phyloP scores from a whole-genome alignment of 768 basidiomycete species.

The Mrakia gelida region DNA sequence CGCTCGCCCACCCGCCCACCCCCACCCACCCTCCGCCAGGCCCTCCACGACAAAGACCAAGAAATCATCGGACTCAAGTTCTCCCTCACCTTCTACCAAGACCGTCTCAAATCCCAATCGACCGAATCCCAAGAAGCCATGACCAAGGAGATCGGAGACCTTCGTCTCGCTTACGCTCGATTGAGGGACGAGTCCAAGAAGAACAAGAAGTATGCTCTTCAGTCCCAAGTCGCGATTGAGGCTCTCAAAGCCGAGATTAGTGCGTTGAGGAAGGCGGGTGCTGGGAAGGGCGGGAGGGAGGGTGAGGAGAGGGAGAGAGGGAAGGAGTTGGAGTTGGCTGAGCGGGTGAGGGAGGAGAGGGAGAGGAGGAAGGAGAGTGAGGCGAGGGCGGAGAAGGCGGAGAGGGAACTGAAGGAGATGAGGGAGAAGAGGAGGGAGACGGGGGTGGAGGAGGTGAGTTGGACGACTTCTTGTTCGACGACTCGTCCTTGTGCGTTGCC shows the following conservation, averaged over 20 bases:
- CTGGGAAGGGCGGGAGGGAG: slow-evolving; percentile 11
- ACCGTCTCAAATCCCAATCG: slow-evolving; percentile 79
- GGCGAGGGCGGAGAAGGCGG: slow-evolving; percentile 34
- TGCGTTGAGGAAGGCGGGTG: neutral
- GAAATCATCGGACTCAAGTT: slow-evolving; percentile 97
- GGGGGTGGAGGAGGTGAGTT: neutral
- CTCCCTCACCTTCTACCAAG: slow-evolving; percentile 90
- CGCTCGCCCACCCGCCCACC: too few species aligned
- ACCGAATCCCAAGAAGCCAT: slow-evolving; percentile 90
- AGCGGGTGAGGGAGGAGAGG: slow-evolving; percentile 58
- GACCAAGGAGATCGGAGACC: slow-evolving; percentile 84
- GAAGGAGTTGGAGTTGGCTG: slow-evolving; percentile 54
- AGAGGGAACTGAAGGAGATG: slow-evolving; percentile 61
- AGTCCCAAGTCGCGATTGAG: slow-evolving; percentile 48
- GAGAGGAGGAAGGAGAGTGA: slow-evolving; percentile 53
- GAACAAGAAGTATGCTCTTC: slow-evolving; percentile 78
- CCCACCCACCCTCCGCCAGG: slow-evolving; percentile 51
- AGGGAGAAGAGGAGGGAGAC: slow-evolving; percentile 67
- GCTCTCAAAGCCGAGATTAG: slow-evolving; percentile 55
- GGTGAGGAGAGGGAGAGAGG: slow-evolving; percentile 53
- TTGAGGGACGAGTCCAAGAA: slow-evolving; percentile 87
- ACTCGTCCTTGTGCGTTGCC: neutral
- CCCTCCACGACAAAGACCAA: slow-evolving; percentile 91
- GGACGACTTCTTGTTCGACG: too few species aligned
- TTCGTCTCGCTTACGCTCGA: slow-evolving; percentile 88